phyloP scores from a whole-genome alignment of 805 yeast genomes.

The Myxozyma neotropica region DNA sequence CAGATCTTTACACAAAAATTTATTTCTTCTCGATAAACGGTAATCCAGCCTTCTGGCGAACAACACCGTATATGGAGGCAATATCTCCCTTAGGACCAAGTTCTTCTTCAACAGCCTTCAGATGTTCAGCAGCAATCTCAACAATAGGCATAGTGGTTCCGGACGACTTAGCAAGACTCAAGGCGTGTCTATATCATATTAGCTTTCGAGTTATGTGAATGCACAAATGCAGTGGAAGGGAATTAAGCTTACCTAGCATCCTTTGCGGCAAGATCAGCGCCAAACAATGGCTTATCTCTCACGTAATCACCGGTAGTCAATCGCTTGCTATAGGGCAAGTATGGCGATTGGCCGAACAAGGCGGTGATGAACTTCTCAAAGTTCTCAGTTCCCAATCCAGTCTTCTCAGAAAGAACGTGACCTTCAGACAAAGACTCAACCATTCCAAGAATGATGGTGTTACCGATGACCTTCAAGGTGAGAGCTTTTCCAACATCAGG shows the following conservation, averaged over 20 bases:
- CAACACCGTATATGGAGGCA: constrained; percentile 38
- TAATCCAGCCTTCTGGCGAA: constrained; percentile 38
- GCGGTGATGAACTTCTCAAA: constrained; percentile 32
- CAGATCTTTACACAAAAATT: too few relatives aligned
- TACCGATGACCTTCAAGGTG: constrained; percentile 38
- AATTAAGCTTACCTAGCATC: constrained; percentile 27
- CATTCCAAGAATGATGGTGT: constrained; percentile 38
- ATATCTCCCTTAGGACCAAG: constrained; percentile 36
- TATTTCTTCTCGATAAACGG: constrained; percentile 37
- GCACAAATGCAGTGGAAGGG: background rate
- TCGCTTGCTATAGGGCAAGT: constrained; percentile 31
- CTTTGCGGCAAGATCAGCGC: constrained; percentile 37
- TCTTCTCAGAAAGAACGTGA: constrained; percentile 37
- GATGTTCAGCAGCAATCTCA: constrained; percentile 33
- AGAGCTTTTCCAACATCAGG: constrained; percentile 36
- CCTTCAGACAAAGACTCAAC: constrained; percentile 39
- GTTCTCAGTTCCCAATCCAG: constrained; percentile 35
- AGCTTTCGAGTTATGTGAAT: background rate
- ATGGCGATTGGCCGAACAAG: constrained; percentile 33
- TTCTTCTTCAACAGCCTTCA: constrained; percentile 32
- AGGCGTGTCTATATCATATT: constrained; percentile 31
- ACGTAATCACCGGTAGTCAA: constrained; percentile 33
- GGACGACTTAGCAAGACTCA: constrained; percentile 34
- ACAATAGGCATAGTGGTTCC: constrained; percentile 34
- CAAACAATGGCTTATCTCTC: constrained; percentile 37